Base-by-base conservation (phyloP, 2,329 filamentous ascomycete genomes). In the Cladophialophora exuberans region DNA sequence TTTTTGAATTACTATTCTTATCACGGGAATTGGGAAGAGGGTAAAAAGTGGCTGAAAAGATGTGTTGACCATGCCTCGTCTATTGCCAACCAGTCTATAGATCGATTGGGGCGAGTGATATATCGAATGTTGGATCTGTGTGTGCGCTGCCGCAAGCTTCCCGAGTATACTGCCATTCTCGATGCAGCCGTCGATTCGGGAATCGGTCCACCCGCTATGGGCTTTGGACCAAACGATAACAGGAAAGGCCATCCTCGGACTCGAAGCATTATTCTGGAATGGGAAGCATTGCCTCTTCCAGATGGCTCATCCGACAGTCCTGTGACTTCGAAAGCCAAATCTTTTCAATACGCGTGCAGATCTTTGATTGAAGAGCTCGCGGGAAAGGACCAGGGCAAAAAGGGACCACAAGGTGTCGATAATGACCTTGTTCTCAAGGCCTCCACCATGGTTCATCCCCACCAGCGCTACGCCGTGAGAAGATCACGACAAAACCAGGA, bases 41-140 rank as follows among this genome's bases (percentile, higher is more conserved):
- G 60, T n/a, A 45, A 54, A 33, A 42, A 56, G 28, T 64, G 62
- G 62, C 18, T 64, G 10, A 35, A 53, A 26, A 48, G 41, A 10
- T 57, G 50, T 23, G 38, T 64, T 9, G 18, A 54, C 10, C 54
- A 62, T 38, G 60, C 53, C 36, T 38, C 39, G 30, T 39, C 47
- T 5, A 57, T 63, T 18, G 55, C 54, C 9, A 42, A 47, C 11
- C 35, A 46, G n/a, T 54, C 50, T 3, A 44, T 52, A 17, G 50
- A 57, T 25, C 49, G 39, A 10, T 41, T 63, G 9, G 45, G 47
- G 17, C 49, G 55, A 3, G 49, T 63, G 30, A 56, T 64, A 38
- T 54, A 61, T 30, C 61, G 62, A 11, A 64, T 62, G 55, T 49
- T 64, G 5, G 57, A 64, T 41, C 45, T 61, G 23, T 62, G 62